Percentiles rank a stretch among this genome's conserved stretches.
These are phyloP conservation scores for Candida berthetii DNA, from an alignment of 805 yeast genomes.

Conservation along the genomic window DNA sequence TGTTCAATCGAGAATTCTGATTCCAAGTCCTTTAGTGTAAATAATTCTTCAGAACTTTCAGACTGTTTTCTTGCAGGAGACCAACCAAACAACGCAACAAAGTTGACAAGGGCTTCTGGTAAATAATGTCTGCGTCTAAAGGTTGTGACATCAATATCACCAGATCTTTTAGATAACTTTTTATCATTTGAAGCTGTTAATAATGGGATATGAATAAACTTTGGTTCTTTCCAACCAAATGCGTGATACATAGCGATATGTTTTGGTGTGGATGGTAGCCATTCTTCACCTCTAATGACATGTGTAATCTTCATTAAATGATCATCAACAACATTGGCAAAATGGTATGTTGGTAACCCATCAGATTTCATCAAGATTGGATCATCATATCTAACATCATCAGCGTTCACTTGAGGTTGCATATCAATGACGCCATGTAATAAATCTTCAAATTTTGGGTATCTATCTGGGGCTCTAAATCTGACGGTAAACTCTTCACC, in stretches of 20 bases:
- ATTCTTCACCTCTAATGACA: constrained; percentile 95
- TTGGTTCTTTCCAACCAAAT: constrained; percentile 80
- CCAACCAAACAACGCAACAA: constrained; percentile 93
- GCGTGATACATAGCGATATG: constrained; percentile 85
- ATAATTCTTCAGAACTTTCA: constrained; percentile 43
- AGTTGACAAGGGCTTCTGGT: constrained; percentile 86
- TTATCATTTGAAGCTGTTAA: constrained; percentile 67
- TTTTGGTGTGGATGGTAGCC: constrained; percentile 95
- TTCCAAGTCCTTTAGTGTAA: constrained; percentile 44
- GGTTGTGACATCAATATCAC: constrained; percentile 67
- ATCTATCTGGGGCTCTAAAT: constrained; percentile 67
- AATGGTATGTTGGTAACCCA: constrained; percentile 92
- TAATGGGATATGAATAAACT: constrained; percentile 84
- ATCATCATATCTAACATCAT: constrained; percentile 81
- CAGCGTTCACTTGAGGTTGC: constrained; percentile 71
- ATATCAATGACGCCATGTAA: constrained; percentile 72
- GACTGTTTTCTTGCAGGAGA: constrained; percentile 63
- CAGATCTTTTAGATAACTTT: constrained; percentile 81
- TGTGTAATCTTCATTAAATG: constrained; percentile 90
- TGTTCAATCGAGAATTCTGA: constrained; percentile 57
- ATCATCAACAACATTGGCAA: constrained; percentile 94
- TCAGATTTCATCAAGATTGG: constrained; percentile 89
- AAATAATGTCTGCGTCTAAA: constrained; percentile 57
- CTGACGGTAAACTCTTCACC: constrained; percentile 51
- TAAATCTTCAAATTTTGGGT: constrained; percentile 64